Conservation (phyloP, 208 protist genomes). For the Trypanosoma lewisi region DNA sequence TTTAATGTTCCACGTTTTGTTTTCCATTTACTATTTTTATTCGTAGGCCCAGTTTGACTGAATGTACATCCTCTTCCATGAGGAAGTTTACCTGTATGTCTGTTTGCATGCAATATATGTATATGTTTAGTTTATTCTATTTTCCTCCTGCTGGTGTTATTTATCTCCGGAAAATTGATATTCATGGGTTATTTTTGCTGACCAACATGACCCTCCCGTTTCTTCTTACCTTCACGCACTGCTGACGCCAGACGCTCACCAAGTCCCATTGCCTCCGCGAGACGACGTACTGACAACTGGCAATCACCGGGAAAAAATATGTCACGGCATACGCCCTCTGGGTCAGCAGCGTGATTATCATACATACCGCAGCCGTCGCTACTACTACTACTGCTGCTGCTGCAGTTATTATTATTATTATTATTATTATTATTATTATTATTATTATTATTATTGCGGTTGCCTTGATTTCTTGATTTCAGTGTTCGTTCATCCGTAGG, state of each 20-base stretch:
- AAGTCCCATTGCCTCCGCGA: slow-evolving; percentile 56
- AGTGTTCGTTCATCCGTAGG: slow-evolving; percentile 30
- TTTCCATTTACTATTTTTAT: too few species aligned
- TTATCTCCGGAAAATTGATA: too few species aligned
- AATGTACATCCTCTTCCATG: too few species aligned
- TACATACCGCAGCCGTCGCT: slow-evolving; percentile 66
- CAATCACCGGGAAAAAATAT: slow-evolving; percentile 80
- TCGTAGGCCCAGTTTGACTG: too few species aligned
- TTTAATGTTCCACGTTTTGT: too few species aligned
- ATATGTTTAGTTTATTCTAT: not conserved
- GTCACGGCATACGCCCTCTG: slow-evolving; percentile 42
- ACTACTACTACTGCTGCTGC: slow-evolving; percentile 25
- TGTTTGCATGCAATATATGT: too few species aligned
- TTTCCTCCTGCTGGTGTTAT: not conserved
- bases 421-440: not conserved
- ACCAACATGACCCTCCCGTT: slow-evolving; percentile 1
- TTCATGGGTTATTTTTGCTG: too few species aligned
- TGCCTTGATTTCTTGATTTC: not conserved
- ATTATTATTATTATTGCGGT: not conserved
- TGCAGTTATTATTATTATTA: slow-evolving; percentile 13
- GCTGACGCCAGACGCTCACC: slow-evolving; percentile 28
- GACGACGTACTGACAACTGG: slow-evolving; percentile 42
- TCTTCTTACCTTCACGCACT: slow-evolving; percentile 13
- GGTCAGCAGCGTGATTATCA: slow-evolving; percentile 24
- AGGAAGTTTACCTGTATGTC: too few species aligned